Base-by-base conservation (phyloP, 2,329 filamentous ascomycete species). In the Colletotrichum tofieldiae region DNA sequence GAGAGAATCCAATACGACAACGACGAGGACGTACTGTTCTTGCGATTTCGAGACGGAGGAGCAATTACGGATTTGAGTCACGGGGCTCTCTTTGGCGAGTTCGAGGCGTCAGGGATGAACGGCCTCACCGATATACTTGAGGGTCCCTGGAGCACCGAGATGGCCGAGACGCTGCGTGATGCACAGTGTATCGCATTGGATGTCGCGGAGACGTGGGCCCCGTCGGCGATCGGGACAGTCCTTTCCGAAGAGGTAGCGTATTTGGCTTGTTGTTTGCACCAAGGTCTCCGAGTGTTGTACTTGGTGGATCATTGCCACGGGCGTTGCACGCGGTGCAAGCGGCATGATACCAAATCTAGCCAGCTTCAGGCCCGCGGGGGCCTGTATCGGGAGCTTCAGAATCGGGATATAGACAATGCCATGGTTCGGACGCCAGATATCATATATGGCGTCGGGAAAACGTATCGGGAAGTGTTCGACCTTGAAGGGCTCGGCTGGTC, bases 381-480 rank as follows among this genome's bases (percentile, higher is more conserved):
- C 2, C 62, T 81, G 23, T 79, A 79, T 72, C 69, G 64, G 8
- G 71, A 71, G 11, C 62, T 81, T 23, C 72, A 77, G 63, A 20
- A n/a, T 29, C 60, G 70, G 6, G 71, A 75, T n/a, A 68, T 65
- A 45, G 68, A 71, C 7, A 55, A 69, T 18, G 75, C 76, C 1
- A 58, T 65, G 43, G 47, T 39, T 23, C 75, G 79, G 37, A 29
- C 67, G 1, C 73, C 76, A 1, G 80, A 82, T 62, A 76, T 81
- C 12, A 74, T 82, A 7, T 73, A 74, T 7, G 80, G 78, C 2
- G 75, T 79, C 0, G 78, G 77, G 16, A 79, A 73, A 67, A 74
- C 74, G 7, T 82, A 81, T 64, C 75, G 77, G 12, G 79, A 82
- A 65, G 78, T 81, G 1, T 77, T 78, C 58, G 78, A 81, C 23